These are phyloP conservation scores for Aspergillus coremiiformis DNA, from an alignment of 495 filamentous ascomycete species.

Conservation along the genomic window DNA sequence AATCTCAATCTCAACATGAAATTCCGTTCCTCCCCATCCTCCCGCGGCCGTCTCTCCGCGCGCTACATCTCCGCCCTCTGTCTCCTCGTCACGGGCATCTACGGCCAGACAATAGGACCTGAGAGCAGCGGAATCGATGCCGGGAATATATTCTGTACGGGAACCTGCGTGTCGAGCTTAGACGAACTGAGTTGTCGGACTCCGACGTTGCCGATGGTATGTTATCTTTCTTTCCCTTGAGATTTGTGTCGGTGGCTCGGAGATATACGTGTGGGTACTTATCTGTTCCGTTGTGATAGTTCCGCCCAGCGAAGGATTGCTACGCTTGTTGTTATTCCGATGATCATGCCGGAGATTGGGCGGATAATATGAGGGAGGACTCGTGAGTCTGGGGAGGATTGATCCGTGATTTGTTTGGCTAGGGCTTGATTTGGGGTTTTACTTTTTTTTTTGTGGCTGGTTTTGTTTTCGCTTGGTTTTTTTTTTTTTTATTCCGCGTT, in stretches of 20 bases:
- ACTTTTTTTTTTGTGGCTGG: background rate
- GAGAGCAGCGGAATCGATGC: slow-evolving; percentile 19
- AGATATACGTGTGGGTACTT: background rate
- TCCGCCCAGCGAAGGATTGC: slow-evolving; percentile 5
- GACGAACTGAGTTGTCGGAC: slow-evolving; percentile 7
- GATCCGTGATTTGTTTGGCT: background rate
- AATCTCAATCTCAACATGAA: background rate
- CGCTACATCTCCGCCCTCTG: slow-evolving; percentile 1
- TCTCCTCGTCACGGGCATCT: slow-evolving; percentile 8
- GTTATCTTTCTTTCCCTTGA: background rate
- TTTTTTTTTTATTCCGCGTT: no score
- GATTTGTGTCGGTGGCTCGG: background rate
- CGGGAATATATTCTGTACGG: slow-evolving; percentile 25
- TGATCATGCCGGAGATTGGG: slow-evolving; percentile 9
- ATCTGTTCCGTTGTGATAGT: background rate
- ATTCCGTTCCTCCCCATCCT: background rate
- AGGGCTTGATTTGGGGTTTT: background rate
- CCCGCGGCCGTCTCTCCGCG: background rate
- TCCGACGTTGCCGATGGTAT: slow-evolving; percentile 18
- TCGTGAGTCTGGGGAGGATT: no score
- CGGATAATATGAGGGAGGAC: background rate
- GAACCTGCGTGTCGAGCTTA: slow-evolving; percentile 13
- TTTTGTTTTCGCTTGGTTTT: background rate
- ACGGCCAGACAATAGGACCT: slow-evolving; percentile 8
- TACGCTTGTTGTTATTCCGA: slow-evolving; percentile 14